Evolutionary conservation across 495 filamentous ascomycete genomes (phyloP).

Genomic region (Glarea lozoyensis): DNA sequence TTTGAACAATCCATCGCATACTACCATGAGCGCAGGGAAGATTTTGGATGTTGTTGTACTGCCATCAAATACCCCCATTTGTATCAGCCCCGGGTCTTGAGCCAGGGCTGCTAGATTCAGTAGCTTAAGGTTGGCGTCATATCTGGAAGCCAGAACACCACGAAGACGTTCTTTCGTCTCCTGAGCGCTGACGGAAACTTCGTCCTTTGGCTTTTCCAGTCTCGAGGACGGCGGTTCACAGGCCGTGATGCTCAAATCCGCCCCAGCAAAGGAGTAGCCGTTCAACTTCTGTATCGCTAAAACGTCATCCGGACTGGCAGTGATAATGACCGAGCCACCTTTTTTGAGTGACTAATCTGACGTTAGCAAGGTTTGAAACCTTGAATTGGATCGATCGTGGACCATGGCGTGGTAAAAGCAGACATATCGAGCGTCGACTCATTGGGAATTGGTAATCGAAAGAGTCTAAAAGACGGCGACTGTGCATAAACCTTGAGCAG

Average conservation of each 20-base stretch:
- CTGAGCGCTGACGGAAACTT: constrained; percentile 30
- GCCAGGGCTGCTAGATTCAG: constrained; percentile 71
- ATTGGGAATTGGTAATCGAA: constrained; percentile 46
- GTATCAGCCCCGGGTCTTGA: constrained; percentile 53
- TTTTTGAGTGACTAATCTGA: constrained; percentile 58
- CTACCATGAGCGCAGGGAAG: constrained; percentile 79
- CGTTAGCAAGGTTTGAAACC: constrained; percentile 59
- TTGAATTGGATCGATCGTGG: constrained; percentile 31
- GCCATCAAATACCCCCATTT: constrained; percentile 67
- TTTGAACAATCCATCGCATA: constrained; percentile 65
- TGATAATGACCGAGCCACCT: constrained; percentile 58
- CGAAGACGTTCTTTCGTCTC: constrained; percentile 35
- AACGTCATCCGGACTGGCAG: constrained; percentile 52
- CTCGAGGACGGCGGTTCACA: constrained; percentile 22
- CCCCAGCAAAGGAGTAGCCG: constrained; percentile 55
- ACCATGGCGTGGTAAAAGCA: constrained; percentile 39
- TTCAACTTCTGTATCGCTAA: constrained; percentile 53
- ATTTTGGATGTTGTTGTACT: constrained; percentile 71
- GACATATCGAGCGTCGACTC: constrained; percentile 47
- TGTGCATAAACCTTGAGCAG: constrained; percentile 30
- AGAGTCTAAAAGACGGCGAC: constrained; percentile 39
- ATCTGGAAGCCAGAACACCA: constrained; percentile 61
- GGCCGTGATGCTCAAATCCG: constrained; percentile 44
- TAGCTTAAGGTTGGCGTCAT: constrained; percentile 58
- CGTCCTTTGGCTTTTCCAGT: constrained; percentile 13